Percentiles rank a stretch among this genome's conserved stretches.
Evolutionary conservation across 805 yeast species (phyloP).

Genomic region (Blastobotrys robertii): DNA sequence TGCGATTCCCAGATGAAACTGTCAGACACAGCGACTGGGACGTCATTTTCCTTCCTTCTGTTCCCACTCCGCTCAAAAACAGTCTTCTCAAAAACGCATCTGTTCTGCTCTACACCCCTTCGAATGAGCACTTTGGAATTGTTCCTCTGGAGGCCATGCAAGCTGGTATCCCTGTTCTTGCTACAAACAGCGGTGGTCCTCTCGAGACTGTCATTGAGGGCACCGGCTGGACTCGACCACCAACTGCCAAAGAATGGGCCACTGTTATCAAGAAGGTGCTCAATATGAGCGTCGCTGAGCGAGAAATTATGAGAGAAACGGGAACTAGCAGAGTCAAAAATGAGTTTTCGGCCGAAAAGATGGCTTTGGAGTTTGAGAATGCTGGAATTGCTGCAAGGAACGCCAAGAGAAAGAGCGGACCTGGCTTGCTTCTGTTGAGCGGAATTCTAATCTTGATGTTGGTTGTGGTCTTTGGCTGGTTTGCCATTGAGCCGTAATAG

Average conservation of each 20-base stretch:
- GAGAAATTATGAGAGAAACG: conserved; percentile 21
- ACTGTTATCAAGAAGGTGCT: conserved; percentile 23
- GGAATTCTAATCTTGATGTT: conserved; percentile 13
- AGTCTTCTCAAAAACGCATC: conserved; percentile 47
- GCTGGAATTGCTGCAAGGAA: background rate
- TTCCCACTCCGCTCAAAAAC: conserved; percentile 56
- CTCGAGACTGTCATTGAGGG: conserved; percentile 56
- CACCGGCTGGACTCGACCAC: conserved; percentile 31
- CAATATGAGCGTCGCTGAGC: conserved; percentile 13
- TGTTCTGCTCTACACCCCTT: conserved; percentile 76
- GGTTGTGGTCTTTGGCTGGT: background rate
- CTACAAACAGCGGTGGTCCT: conserved; percentile 89
- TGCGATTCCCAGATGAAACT: conserved; percentile 24
- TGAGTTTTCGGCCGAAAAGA: conserved; percentile 24
- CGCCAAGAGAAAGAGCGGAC: too few relatives aligned
- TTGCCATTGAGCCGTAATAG: too few relatives aligned
- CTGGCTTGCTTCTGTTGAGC: conserved; percentile 3
- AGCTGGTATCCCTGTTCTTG: conserved; percentile 71
- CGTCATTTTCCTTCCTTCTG: conserved; percentile 73
- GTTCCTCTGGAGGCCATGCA: conserved; percentile 96
- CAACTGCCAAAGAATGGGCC: conserved; percentile 28
- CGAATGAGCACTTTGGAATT: conserved; percentile 91
- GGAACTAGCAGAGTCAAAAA: conserved; percentile 25
- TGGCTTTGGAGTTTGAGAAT: conserved; percentile 24
- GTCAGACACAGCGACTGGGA: conserved; percentile 20